Evolutionary conservation across 805 yeast species (phyloP).

Genomic region (Lipomyces spencermartinsiae): DNA sequence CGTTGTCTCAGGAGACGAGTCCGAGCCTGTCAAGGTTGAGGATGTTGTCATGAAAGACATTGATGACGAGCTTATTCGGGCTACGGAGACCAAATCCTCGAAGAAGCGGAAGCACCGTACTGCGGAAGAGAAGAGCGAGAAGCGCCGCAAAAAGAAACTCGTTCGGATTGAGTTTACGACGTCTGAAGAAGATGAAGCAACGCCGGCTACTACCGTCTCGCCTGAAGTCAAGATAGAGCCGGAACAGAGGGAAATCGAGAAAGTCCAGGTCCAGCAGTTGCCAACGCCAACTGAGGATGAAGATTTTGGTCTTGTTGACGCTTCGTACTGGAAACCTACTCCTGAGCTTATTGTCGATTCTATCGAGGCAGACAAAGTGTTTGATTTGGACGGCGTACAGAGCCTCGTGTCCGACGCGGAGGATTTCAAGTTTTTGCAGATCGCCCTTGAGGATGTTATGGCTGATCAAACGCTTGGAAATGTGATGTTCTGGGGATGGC

Average conservation of each 20-base stretch:
- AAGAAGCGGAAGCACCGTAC: constrained; percentile 24
- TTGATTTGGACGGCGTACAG: constrained; percentile 60
- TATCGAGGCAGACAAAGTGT: constrained; percentile 45
- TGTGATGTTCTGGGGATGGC: constrained; percentile 73
- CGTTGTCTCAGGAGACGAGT: constrained; percentile 13
- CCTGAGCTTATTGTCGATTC: constrained; percentile 41
- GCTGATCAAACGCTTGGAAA: constrained; percentile 43
- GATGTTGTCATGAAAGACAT: constrained; percentile 6
- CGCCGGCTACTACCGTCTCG: constrained; percentile 17
- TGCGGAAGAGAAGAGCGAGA: neutral
- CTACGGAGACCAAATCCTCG: neutral
- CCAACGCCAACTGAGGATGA: constrained; percentile 32
- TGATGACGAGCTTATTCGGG: constrained; percentile 10
- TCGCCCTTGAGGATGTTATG: constrained; percentile 48
- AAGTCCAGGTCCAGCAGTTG: constrained; percentile 14
- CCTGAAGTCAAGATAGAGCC: neutral
- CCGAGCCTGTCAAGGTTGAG: neutral
- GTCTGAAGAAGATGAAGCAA: constrained; percentile 40
- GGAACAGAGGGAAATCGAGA: neutral
- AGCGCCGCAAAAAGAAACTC: constrained; percentile 9
- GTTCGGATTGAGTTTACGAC: constrained; percentile 34
- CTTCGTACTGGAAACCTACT: constrained; percentile 33
- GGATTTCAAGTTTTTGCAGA: constrained; percentile 63
- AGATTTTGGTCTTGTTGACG: constrained; percentile 17
- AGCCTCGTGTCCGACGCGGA: constrained; percentile 71